phyloP scores from a whole-genome alignment of 1,139 yeast species.

The Yamadazyma membranifaciens region DNA sequence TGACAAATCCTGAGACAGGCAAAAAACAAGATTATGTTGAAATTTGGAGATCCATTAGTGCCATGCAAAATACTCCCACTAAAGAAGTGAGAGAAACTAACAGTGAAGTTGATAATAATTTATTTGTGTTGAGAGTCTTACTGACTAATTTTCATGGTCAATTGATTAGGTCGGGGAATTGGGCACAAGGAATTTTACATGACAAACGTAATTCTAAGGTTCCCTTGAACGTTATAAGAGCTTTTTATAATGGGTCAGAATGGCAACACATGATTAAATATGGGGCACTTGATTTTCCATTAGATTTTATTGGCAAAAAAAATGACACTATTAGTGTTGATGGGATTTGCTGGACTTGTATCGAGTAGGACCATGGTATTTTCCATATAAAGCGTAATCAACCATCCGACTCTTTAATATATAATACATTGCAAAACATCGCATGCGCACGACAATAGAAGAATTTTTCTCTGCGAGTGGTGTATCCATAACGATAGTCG shows the following conservation, averaged over 20 bases:
- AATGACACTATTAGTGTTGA: constrained; percentile 13
- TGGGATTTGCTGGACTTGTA: constrained; percentile 21
- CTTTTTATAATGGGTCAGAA: constrained; percentile 16
- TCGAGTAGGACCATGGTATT: constrained; percentile 13
- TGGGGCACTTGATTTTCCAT: constrained; percentile 27
- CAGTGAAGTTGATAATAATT: constrained; percentile 12
- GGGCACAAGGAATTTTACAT: constrained; percentile 53
- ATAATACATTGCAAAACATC: neutral
- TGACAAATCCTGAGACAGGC: constrained; percentile 50
- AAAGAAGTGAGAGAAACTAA: constrained; percentile 26
- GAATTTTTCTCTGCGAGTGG: constrained; percentile 4
- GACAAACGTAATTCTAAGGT: constrained; percentile 24
- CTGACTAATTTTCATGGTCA: constrained; percentile 35
- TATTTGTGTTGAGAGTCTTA: constrained; percentile 29
- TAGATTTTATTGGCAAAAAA: constrained; percentile 18
- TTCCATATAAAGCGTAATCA: neutral
- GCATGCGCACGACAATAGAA: constrained; percentile 6
- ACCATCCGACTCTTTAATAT: neutral
- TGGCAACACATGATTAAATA: constrained; percentile 31
- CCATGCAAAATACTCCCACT: constrained; percentile 29
- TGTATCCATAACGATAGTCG: constrained; percentile 2
- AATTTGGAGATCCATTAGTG: constrained; percentile 56
- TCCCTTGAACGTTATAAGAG: constrained; percentile 32
- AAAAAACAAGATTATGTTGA: constrained; percentile 48
- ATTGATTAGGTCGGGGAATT: constrained; percentile 48